A percentile compares a stretch with the other conserved stretches of the same genome.
These are phyloP conservation scores for Extremus antarcticus DNA, from an alignment of 495 filamentous ascomycete species.

Conservation along the genomic window DNA sequence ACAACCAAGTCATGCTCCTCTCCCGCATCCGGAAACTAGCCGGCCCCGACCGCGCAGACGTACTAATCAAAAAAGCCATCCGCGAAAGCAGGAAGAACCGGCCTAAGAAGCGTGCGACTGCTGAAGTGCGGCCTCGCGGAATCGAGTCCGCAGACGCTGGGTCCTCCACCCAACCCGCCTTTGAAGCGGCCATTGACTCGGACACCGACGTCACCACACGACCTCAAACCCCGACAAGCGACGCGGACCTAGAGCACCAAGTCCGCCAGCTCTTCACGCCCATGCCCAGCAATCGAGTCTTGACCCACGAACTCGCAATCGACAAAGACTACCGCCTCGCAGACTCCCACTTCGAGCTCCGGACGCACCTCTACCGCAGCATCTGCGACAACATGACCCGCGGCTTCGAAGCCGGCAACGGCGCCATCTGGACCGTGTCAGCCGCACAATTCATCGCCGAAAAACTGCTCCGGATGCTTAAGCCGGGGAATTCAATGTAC, in stretches of 20 bases:
- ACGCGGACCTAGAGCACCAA: conserved; percentile 12
- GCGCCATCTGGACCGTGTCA: conserved; percentile 63
- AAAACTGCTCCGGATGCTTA: conserved; percentile 73
- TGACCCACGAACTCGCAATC: conserved; percentile 86
- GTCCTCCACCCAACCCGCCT: conserved; percentile 25
- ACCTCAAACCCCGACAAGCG: background rate
- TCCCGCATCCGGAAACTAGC: conserved; percentile 83
- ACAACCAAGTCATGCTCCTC: conserved; percentile 84
- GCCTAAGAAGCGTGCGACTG: conserved; percentile 55
- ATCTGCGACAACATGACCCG: conserved; percentile 68
- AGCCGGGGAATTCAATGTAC: conserved; percentile 68
- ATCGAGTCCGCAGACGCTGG: conserved; percentile 1
- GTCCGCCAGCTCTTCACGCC: conserved; percentile 42
- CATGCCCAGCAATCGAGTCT: conserved; percentile 69
- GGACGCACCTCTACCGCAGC: conserved; percentile 47
- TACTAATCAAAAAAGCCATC: conserved; percentile 71
- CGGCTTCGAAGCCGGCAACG: conserved; percentile 60
- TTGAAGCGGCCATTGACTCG: conserved; percentile 10
- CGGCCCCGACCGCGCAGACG: conserved; percentile 68
- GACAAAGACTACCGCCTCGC: conserved; percentile 70
- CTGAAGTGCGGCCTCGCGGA: conserved; percentile 57
- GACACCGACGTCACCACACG: background rate
- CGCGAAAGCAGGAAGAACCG: conserved; percentile 64
- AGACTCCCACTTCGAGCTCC: conserved; percentile 30
- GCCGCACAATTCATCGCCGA: conserved; percentile 78